Evolutionary conservation across 177 flowering plant genomes (phyloP).

Genomic region (Vitis hybrid): DNA sequence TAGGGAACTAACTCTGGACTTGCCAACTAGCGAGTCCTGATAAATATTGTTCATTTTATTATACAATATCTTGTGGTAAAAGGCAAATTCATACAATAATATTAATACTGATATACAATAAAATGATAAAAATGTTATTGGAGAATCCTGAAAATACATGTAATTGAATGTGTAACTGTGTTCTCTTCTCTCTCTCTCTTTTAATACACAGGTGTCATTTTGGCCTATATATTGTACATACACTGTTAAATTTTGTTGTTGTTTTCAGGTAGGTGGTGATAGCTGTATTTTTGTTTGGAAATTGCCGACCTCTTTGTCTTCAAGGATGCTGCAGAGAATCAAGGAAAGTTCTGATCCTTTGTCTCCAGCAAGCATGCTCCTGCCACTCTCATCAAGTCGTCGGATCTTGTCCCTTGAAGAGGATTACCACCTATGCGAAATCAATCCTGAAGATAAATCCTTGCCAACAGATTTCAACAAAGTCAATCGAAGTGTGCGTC

Average conservation of each 20-base stretch:
- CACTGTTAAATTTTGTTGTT: slow-evolving; percentile 3
- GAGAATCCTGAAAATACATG: no score
- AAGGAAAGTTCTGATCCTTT: slow-evolving; percentile 33
- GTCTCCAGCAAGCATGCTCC: slow-evolving; percentile 31
- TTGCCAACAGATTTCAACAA: slow-evolving; percentile 12
- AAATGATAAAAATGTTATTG: no score
- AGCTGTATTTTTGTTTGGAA: slow-evolving; percentile 81
- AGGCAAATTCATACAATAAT: no score
- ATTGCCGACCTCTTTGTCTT: slow-evolving; percentile 48
- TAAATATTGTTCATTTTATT: no score
- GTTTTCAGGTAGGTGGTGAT: slow-evolving; percentile 65
- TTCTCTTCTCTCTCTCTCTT: not conserved
- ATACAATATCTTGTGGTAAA: no score
- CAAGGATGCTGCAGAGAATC: slow-evolving; percentile 49
- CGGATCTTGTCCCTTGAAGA: slow-evolving; percentile 25
- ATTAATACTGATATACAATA: no score
- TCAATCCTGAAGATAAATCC: slow-evolving; percentile 10
- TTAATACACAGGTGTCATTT: not conserved
- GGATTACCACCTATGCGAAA: slow-evolving; percentile 12
- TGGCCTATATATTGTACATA: not conserved
- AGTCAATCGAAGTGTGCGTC: slow-evolving; percentile 12
- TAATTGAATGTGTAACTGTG: no score
- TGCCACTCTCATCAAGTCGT: slow-evolving; percentile 19
- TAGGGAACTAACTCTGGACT: no score
- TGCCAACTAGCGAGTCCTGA: no score